phyloP scores from a whole-genome alignment of 768 basidiomycete genomes.

The Phylloporus sp. region DNA sequence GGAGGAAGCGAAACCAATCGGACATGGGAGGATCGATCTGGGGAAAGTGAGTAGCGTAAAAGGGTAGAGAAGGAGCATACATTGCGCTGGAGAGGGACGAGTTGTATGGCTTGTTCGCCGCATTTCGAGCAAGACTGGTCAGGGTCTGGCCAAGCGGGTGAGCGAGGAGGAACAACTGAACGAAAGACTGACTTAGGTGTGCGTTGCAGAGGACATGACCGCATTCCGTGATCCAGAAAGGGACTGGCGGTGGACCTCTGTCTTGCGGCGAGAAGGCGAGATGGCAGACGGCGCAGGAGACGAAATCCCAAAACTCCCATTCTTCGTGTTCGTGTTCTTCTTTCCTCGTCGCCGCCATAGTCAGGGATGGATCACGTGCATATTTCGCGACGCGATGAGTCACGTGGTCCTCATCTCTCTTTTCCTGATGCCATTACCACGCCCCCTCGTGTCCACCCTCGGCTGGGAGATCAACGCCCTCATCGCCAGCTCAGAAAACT shows the following conservation, averaged over 20 bases:
- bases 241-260: conserved; percentile 49
- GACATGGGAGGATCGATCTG: conserved; percentile 82
- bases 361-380: no score
- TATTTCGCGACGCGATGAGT: conserved; percentile 19
- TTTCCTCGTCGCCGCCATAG: neutral
- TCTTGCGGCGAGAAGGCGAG: conserved; percentile 54
- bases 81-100: conserved; percentile 69
- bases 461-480: conserved; percentile 50
- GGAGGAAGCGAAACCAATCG: conserved; percentile 69
- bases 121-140: conserved; percentile 76
- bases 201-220: conserved; percentile 82
- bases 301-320: conserved; percentile 78
- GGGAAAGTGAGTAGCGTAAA: neutral
- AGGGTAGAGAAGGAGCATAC: conserved; percentile 34
- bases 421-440: neutral
- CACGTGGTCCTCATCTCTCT: conserved; percentile 13
- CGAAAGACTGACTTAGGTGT: conserved; percentile 76
- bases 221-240: conserved; percentile 88
- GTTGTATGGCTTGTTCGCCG: conserved; percentile 54
- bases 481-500: conserved; percentile 36
- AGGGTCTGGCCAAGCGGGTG: conserved; percentile 42
- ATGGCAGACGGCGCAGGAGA: conserved; percentile 65
- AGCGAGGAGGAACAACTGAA: neutral
- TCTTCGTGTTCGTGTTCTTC: conserved; percentile 20
- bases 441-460: conserved; percentile 33